Evolutionary conservation across 2,329 filamentous ascomycete species (phyloP), one percentile per base, ranked within the genome.

Genomic region (Claviceps digitariae): DNA sequence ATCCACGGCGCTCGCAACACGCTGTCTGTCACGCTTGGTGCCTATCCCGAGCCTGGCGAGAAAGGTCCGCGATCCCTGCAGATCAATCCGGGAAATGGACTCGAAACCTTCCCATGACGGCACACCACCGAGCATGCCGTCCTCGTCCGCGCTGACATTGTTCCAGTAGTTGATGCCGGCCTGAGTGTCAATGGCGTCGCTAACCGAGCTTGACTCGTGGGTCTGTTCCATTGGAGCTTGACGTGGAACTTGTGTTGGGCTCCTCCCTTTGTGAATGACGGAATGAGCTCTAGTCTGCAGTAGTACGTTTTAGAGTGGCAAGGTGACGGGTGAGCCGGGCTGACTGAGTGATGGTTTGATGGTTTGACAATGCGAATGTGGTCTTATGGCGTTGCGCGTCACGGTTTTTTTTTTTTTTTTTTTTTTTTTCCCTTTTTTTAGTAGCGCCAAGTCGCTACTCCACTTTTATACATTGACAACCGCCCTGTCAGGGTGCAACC

Each of bases 41-140:
- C 63, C 64, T 49, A 75, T 64, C 8, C 78, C 78, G 4, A 90
- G 66, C 62, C 86, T 87, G 15, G 80, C 76, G 36, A 89, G 67
- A 66, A 90, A 89, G 51, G 77, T 82, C 36, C 78, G 75, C 0
- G 82, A 87, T 44, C 83, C 84, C 61, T 83, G 81, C 1, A 89
- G 72, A 62, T 89, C 86, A 52, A 84, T 77, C 49, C 78, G 74
- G 3, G 80, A 82, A 57, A 86, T 54, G 0, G 61, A 59, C 8
- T 50, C 29, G 53, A 64, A 64, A 13, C 60, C 61, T 12, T 36
- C 48, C 12, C 53, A 5, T n/a, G 56, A 48, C 0, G 72, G 65
- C 54, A 73, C 72, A 67, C 90, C 87, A 56, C 88, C 90, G 1
- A 95, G 83, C 84, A 93, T 90, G 63, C 88, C 87, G 60, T 85